Evolutionary conservation across 2,329 filamentous ascomycete species (phyloP).

Genomic region (Lasiodiplodia hormozganensis): DNA sequence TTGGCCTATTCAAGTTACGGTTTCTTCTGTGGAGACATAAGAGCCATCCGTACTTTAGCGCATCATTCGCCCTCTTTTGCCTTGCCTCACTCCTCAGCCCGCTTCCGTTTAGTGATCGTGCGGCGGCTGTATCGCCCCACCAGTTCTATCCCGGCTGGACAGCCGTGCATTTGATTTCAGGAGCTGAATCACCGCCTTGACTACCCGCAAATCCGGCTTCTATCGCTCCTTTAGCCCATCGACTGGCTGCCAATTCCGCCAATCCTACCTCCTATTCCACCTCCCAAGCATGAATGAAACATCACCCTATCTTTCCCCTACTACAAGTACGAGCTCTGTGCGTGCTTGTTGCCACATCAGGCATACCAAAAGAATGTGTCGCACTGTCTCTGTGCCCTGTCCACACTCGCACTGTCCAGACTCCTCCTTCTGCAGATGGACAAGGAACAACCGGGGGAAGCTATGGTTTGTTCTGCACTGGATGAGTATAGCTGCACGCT

Average conservation of each 20-base stretch:
- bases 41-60: background rate
- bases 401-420: conserved; percentile 49
- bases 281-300: conserved; percentile 64
- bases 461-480: background rate
- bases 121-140: conserved; percentile 2
- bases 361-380: background rate
- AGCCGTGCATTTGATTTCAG: no score
- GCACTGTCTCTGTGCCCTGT: background rate
- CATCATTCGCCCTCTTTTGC: background rate
- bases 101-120: conserved; percentile 1
- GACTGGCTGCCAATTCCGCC: conserved; percentile 77
- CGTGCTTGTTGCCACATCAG: background rate
- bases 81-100: conserved; percentile 1
- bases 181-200: no score
- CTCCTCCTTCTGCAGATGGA: conserved; percentile 55
- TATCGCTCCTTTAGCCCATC: conserved; percentile 71
- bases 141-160: background rate
- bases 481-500: background rate
- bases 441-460: conserved; percentile 64
- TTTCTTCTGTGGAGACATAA: conserved; percentile 8
- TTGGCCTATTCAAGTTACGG: background rate
- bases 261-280: conserved; percentile 74
- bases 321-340: background rate
- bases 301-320: background rate
- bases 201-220: conserved; percentile 36